Evolutionary conservation across 257 asterid genomes (phyloP).

Genomic region (Solanum tarijense): DNA sequence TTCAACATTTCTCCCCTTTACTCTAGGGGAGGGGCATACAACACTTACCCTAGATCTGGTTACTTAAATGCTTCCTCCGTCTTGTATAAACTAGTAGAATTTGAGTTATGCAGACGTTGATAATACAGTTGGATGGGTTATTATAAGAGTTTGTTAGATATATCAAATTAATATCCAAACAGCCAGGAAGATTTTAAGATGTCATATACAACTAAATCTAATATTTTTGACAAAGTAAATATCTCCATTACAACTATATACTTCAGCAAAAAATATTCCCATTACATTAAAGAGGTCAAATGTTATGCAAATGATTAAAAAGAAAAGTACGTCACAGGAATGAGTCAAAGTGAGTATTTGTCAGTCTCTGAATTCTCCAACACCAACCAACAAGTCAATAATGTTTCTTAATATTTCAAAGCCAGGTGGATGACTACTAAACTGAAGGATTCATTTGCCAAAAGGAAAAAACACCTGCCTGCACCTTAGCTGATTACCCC

Average conservation of each 20-base stretch:
- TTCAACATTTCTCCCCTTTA: not conserved
- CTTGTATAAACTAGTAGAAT: not conserved
- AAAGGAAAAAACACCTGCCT: not conserved
- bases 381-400: not conserved
- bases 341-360: not conserved
- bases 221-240: not conserved
- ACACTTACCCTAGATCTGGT: not conserved
- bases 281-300: not conserved
- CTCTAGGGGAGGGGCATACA: not conserved
- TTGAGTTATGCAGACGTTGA: not conserved
- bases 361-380: not conserved
- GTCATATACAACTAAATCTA: not conserved
- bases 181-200: not conserved
- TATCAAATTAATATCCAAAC: not conserved
- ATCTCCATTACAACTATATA: not conserved
- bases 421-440: not conserved
- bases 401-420: not conserved
- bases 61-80: not conserved
- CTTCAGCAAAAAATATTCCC: not conserved
- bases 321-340: not conserved
- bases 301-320: not conserved
- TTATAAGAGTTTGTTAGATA: not conserved
- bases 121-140: not conserved
- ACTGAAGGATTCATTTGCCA: not conserved
- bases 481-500: not conserved